Evolutionary conservation across 495 filamentous ascomycete species (phyloP).

Genomic region (Lichina pygmaea): DNA sequence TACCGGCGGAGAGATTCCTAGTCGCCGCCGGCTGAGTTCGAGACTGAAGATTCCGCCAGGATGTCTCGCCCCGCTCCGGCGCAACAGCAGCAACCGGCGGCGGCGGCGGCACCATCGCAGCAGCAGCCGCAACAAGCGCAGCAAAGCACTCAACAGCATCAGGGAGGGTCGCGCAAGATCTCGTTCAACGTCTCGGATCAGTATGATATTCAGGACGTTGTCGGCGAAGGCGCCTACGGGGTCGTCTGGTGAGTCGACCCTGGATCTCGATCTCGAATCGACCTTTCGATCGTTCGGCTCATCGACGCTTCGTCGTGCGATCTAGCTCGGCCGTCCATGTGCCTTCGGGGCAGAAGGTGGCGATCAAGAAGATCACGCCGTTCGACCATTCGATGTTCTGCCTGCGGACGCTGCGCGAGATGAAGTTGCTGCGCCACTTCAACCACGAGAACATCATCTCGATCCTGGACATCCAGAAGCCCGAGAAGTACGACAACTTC

Average conservation of each 20-base stretch:
- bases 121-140: not conserved
- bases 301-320: conserved; percentile 3
- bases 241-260: conserved; percentile 70
- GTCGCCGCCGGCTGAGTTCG: too few relatives aligned
- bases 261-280: not conserved
- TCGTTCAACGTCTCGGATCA: conserved; percentile 99
- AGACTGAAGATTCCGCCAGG: too few relatives aligned
- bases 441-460: conserved; percentile 99
- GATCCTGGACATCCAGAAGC: conserved; percentile 96
- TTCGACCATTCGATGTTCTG: conserved; percentile 99
- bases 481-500: conserved; percentile 82
- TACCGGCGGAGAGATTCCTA: too few relatives aligned
- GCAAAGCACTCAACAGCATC: not conserved
- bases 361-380: conserved; percentile 99
- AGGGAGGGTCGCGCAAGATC: conserved; percentile 59
- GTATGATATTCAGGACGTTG: conserved; percentile 98
- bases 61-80: too few relatives aligned
- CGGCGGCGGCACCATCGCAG: too few relatives aligned
- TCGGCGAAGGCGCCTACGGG: conserved; percentile 95
- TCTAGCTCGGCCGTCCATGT: conserved; percentile 88
- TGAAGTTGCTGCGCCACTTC: conserved; percentile 98
- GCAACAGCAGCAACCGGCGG: too few relatives aligned
- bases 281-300: not conserved
- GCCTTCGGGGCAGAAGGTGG: conserved; percentile 93
- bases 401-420: conserved; percentile 85